Percentiles rank a stretch among this genome's conserved stretches.
Conservation (phyloP, 2,329 filamentous ascomycete species). For the Botryosphaeria dothidea region DNA sequence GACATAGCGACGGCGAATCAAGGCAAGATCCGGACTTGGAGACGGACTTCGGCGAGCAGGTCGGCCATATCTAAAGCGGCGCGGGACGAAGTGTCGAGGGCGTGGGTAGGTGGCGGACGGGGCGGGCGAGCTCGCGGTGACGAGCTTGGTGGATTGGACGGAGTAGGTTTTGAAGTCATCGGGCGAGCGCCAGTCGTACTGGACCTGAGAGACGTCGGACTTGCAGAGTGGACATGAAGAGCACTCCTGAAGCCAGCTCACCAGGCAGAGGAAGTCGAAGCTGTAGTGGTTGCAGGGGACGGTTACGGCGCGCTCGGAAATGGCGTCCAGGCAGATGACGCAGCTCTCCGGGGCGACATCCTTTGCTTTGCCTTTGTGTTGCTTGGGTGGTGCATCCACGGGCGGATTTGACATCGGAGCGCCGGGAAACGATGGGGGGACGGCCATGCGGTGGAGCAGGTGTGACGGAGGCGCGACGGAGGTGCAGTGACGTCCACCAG, state of each 20-base stretch:
- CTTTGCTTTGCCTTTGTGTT: not conserved
- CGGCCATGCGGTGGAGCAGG: not conserved
- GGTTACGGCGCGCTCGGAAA: constrained; percentile 71
- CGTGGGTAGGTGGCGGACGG: not conserved
- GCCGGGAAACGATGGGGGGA: not conserved
- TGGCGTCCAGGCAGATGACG: constrained; percentile 80
- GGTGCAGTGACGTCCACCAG: not conserved
- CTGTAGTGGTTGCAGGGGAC: constrained; percentile 75
- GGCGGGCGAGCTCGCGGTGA: constrained; percentile 1
- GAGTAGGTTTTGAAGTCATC: constrained; percentile 60
- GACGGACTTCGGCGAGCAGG: constrained; percentile 13
- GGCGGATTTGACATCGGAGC: not conserved
- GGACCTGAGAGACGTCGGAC: constrained; percentile 57
- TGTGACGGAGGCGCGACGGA: not conserved
- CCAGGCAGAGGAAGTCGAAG: constrained; percentile 84
- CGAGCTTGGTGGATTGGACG: constrained; percentile 41
- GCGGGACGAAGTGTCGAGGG: constrained; percentile 16
- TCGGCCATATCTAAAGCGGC: not conserved
- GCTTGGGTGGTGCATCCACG: not conserved
- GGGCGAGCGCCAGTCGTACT: constrained; percentile 61
- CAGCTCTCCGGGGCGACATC: constrained; percentile 55
- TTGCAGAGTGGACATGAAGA: constrained; percentile 78
- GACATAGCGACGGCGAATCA: constrained; percentile 67
- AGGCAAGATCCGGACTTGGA: constrained; percentile 38
- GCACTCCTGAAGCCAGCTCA: constrained; percentile 76